Conservation (phyloP, 2,329 filamentous ascomycete genomes). For the Ceratocystis ficicola region DNA sequence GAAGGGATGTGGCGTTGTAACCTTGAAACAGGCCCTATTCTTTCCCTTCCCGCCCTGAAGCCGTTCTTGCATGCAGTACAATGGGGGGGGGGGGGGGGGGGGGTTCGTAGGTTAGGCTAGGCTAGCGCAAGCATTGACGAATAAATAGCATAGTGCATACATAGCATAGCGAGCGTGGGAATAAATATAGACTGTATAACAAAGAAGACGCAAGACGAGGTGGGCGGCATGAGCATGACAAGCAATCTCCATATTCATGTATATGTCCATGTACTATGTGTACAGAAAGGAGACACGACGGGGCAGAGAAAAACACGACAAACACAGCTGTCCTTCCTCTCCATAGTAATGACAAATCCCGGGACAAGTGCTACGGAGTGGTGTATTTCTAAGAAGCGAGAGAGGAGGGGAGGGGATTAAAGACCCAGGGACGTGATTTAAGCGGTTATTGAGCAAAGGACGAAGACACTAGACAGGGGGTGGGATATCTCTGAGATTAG, state of each 20-base stretch:
- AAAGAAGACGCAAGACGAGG: no score
- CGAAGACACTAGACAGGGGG: not conserved
- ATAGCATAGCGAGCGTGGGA: no score
- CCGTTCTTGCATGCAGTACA: not conserved
- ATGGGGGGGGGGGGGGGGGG: not conserved
- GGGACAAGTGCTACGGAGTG: not conserved
- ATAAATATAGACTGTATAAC: no score
- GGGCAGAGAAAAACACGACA: no score
- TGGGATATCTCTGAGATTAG: not conserved
- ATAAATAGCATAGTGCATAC: not conserved
- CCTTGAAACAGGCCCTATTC: constrained; percentile 1
- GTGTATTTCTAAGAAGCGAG: not conserved
- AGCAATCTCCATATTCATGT: no score
- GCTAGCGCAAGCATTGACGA: not conserved
- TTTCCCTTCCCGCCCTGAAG: not conserved
- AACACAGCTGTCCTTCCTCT: no score
- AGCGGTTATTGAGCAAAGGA: not conserved
- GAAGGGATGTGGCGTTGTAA: constrained; percentile 8
- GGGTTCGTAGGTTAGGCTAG: not conserved
- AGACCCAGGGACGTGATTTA: not conserved
- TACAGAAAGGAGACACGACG: no score
- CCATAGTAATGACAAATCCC: no score
- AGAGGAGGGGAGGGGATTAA: not conserved
- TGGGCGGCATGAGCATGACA: no score
- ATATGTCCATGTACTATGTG: no score